phyloP scores from a whole-genome alignment of 768 basidiomycete species.

The Leccinum boreale region DNA sequence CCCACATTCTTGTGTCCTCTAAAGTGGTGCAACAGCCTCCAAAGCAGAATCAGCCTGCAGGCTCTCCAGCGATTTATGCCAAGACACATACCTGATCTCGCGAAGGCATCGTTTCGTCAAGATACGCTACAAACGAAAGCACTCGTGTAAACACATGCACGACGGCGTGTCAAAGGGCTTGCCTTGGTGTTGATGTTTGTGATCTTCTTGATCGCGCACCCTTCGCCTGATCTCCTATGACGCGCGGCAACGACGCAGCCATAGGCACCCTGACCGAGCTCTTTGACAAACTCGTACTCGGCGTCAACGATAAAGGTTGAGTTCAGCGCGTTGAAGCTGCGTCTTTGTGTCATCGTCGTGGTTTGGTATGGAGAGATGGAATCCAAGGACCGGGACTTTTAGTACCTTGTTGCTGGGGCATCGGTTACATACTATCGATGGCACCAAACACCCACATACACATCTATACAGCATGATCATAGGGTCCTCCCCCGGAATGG shows the following conservation, averaged over 20 bases:
- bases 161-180: slow-evolving; percentile 11
- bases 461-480: neutral
- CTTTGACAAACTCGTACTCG: slow-evolving; percentile 93
- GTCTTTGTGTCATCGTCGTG: slow-evolving; percentile 55
- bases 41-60: slow-evolving; percentile 14
- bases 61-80: neutral
- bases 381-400: neutral
- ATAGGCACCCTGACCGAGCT: slow-evolving; percentile 94
- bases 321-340: slow-evolving; percentile 79
- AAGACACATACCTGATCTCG: slow-evolving; percentile 74
- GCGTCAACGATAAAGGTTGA: slow-evolving; percentile 85
- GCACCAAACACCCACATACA: slow-evolving; percentile 30
- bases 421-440: slow-evolving; percentile 30
- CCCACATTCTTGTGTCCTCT: slow-evolving; percentile 96
- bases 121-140: slow-evolving; percentile 59
- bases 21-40: slow-evolving; percentile 92
- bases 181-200: slow-evolving; percentile 92
- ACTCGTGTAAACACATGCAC: slow-evolving; percentile 12
- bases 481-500: neutral
- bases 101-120: slow-evolving; percentile 94
- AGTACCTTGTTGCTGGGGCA: slow-evolving; percentile 2
- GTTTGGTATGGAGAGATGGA: slow-evolving; percentile 6
- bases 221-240: slow-evolving; percentile 79
- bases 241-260: slow-evolving; percentile 87
- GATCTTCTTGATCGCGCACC: slow-evolving; percentile 95